Percentiles rank a stretch among this genome's conserved stretches.
phyloP scores from a whole-genome alignment of 768 basidiomycete species.

The Lactifluus echinatus region DNA sequence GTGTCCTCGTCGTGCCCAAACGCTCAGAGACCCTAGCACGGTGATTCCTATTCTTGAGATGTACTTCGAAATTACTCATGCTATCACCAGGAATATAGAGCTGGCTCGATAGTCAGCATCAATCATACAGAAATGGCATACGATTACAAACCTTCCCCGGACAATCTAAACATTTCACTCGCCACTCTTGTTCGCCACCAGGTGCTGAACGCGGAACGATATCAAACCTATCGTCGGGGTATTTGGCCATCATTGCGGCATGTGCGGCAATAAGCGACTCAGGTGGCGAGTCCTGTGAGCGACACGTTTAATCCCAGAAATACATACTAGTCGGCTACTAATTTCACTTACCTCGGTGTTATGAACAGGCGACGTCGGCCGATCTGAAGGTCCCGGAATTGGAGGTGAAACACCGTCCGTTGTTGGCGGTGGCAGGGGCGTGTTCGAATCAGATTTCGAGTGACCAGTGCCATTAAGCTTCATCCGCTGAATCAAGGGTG shows the following conservation, averaged over 20 bases:
- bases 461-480: constrained; percentile 47
- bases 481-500: constrained; percentile 60
- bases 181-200: constrained; percentile 69
- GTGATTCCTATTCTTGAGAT: constrained; percentile 80
- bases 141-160: constrained; percentile 72
- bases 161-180: constrained; percentile 85
- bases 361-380: constrained; percentile 13
- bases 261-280: constrained; percentile 66
- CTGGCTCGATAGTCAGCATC: constrained; percentile 1
- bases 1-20: constrained; percentile 19
- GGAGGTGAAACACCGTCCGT: constrained; percentile 14
- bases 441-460: constrained; percentile 27
- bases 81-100: constrained; percentile 17
- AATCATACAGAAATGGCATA: background rate
- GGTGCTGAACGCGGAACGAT: constrained; percentile 52
- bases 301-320: background rate
- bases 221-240: constrained; percentile 78
- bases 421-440: constrained; percentile 19
- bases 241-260: constrained; percentile 56
- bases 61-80: constrained; percentile 81
- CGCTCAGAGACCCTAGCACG: constrained; percentile 65
- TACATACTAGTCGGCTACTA: background rate
- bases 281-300: constrained; percentile 36
- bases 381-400: constrained; percentile 7
- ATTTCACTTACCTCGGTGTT: constrained; percentile 2